These are phyloP conservation scores for Pseudocercospora cruenta DNA, from an alignment of 2,329 filamentous ascomycete genomes.

Conservation along the genomic window DNA sequence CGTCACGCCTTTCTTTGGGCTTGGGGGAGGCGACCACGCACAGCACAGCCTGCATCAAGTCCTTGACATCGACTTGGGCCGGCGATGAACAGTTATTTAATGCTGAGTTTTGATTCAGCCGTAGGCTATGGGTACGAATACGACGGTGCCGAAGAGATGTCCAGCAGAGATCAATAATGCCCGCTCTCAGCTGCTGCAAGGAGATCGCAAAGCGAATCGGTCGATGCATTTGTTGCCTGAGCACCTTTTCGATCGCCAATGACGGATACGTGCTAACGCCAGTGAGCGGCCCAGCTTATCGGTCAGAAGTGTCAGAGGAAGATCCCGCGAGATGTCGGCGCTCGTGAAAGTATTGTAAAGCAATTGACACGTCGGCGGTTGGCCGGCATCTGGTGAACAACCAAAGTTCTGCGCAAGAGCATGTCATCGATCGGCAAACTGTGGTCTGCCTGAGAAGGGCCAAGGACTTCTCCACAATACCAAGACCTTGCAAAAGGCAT, in stretches of 20 bases:
- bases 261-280: neutral
- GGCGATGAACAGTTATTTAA: conserved; percentile 25
- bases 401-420: neutral
- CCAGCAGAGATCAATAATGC: neutral
- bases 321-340: neutral
- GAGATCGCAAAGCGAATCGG: neutral
- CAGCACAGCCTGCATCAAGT: conserved; percentile 43
- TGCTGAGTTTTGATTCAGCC: neutral
- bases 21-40: conserved; percentile 19
- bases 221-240: neutral
- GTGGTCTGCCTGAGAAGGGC: neutral
- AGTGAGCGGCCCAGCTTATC: neutral
- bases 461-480: conserved; percentile 4
- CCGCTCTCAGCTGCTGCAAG: neutral
- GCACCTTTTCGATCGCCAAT: neutral
- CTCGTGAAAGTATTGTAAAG: neutral
- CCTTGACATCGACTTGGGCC: conserved; percentile 52
- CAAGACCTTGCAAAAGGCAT: neutral
- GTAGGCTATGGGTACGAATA: neutral
- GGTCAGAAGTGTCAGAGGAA: neutral
- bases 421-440: neutral
- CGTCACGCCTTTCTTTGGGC: conserved; percentile 68
- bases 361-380: neutral
- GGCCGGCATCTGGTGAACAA: neutral
- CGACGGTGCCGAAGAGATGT: neutral